Base-by-base conservation (phyloP, 768 basidiomycete species). In the Porphyrellus cyaneotinctus region DNA sequence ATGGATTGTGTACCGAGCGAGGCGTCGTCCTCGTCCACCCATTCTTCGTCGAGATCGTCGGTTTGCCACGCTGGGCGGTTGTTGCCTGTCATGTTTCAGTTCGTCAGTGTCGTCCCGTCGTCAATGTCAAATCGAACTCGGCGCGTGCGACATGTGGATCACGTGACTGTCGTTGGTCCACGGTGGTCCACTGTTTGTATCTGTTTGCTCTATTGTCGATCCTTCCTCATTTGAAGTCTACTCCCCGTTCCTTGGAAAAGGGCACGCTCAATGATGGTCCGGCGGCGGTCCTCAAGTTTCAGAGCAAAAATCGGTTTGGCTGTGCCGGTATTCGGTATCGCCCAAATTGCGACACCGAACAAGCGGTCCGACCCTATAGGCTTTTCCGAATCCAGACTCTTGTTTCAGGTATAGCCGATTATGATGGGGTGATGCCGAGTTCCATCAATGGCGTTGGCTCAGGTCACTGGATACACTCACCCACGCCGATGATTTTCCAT, bases 1-100 rank as follows among this genome's bases (percentile, higher is more conserved):
- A 85, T 72, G 47, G 82, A 80, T 70, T 74, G 74, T 54, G 81
- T 77, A 64, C 77, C 73, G 38, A 70, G 51, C 18, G 59, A 70
- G 39, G 63, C 64, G 42, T 70, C 70, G 44, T 73, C 71, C 37
- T 78, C 72, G 37, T 92, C 90, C 53, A 89, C 75, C 93, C 93
- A 97, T 74, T 95, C 93, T 60, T 95, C 92, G 53, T 83, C 85
- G 8, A 97, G 81, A 65, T 95, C 93, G 49, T 90, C 88, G 1
- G 91, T 91, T 67, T 89, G 85, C 90, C 90, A 92, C 44, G 79
- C 89, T 20, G 90, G 90, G 41, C 70, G 72, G 44, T 47, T 45
- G 28, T 52, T 37, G 33, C 32, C 32, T 18, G 57, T 42, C 53
- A 64, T 64, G 10, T n/a, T 48, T 39, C 20, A 22, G 11, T 11